A percentile compares a stretch with the other conserved stretches of the same genome.
phyloP scores from a whole-genome alignment of 2,329 filamentous ascomycete genomes.

The Alternaria rosae region DNA sequence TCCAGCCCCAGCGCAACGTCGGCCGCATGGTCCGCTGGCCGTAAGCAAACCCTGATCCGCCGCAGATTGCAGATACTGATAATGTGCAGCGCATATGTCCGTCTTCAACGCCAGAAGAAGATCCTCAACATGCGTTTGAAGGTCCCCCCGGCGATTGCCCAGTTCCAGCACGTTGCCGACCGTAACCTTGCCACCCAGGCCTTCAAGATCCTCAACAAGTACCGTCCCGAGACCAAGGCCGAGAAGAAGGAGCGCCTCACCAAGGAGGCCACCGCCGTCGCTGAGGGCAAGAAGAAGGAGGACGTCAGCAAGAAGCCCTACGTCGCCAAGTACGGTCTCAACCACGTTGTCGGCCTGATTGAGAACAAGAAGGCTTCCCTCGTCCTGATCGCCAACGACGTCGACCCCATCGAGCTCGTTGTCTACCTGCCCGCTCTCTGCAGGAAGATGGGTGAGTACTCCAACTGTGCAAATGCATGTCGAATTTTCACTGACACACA shows the following conservation, averaged over 20 bases:
- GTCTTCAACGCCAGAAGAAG: constrained; percentile 93
- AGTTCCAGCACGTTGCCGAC: constrained; percentile 92
- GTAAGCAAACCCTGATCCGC: neutral
- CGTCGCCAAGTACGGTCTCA: constrained; percentile 98
- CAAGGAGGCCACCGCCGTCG: constrained; percentile 96
- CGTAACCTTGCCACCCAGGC: constrained; percentile 80
- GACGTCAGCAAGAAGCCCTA: constrained; percentile 98
- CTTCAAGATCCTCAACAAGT: constrained; percentile 99
- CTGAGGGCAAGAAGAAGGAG: constrained; percentile 99
- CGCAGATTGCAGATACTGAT: neutral
- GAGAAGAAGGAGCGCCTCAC: constrained; percentile 99
- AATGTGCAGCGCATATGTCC: constrained; percentile 71
- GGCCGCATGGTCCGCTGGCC: constrained; percentile 81
- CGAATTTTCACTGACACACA: neutral
- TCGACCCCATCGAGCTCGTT: constrained; percentile 99
- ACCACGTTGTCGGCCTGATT: constrained; percentile 76
- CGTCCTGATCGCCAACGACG: constrained; percentile 98
- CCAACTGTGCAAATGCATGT: neutral
- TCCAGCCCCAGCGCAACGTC: constrained; percentile 75
- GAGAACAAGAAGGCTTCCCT: constrained; percentile 98
- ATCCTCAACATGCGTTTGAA: constrained; percentile 98
- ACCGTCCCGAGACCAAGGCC: constrained; percentile 97
- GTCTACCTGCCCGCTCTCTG: constrained; percentile 99
- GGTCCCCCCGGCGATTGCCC: constrained; percentile 94
- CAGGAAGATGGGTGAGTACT: constrained; percentile 88